Evolutionary conservation across 352 stramenopile species (phyloP), one percentile per base, ranked within the genome.

Genomic region (Phytophthora foliorum): DNA sequence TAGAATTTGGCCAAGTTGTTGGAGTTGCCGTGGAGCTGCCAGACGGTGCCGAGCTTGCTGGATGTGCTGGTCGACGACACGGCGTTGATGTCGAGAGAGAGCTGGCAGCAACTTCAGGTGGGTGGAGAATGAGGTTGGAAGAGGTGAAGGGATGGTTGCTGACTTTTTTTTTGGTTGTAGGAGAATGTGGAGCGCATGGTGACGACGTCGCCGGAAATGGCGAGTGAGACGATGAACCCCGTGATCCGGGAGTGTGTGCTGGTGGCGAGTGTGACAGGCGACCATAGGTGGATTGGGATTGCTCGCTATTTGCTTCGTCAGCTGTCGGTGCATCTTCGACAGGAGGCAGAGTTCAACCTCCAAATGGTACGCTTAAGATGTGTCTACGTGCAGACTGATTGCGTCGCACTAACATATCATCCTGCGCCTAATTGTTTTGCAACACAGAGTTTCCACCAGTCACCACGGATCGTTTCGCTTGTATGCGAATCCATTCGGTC

Each of bases 291-390:
- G 86, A 75, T 94, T 53, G 48, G 56, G 13, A 73, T 90, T 29
- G 74, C 75, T 16, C 81, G 86, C 2, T 70, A 79, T 48, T 52
- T 94, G 34, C 61, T 91, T 21, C 72, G 76, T 9, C 72, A 84
- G 21, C 64, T 94, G 29, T 80, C 84, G 0, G 42, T 75, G n/a
- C 74, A 88, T 44, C 54, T 89, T 19, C 70, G 84, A 39, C 83
- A 89, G 56, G 86, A 93, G 44, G 81, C 84, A 6, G 86, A 94
- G 24, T 94, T 94, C 53, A 92, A 86, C 45, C 64, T 94, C 7
- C 86, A 93, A 67, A 92, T 92, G 82, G 86, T 94, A 72, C 27
- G 48, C 38, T 29, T 16, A 16, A 19, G 19, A 49, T 45, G 13
- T 32, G 14, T 58, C 6, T n/a, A 25, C 32, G 14, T 19, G 49